Percentiles rank a stretch among this genome's conserved stretches.
Conservation (phyloP, 1,284 basidiomycete species). For the Ustilago hordei region DNA sequence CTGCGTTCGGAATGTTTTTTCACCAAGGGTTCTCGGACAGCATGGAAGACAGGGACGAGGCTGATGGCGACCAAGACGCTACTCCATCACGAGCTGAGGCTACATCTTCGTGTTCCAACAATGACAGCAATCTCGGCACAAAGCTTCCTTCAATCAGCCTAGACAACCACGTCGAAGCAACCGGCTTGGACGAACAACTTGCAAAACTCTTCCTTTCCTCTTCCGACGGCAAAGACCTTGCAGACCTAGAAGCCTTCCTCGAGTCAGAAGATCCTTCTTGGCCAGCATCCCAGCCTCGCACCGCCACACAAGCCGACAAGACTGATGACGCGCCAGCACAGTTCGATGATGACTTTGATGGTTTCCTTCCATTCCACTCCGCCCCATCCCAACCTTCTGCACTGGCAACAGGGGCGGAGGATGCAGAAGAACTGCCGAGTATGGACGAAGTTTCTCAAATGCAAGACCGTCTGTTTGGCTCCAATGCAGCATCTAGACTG, state of each 20-base stretch:
- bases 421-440: conserved; percentile 21
- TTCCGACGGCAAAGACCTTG: conserved; percentile 19
- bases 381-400: not conserved
- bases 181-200: conserved; percentile 37
- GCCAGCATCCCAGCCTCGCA: conserved; percentile 19
- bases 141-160: conserved; percentile 10
- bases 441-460: conserved; percentile 30
- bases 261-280: conserved; percentile 48
- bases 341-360: conserved; percentile 53
- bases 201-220: conserved; percentile 38
- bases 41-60: not conserved
- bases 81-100: not conserved
- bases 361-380: conserved; percentile 46
- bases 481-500: conserved; percentile 17
- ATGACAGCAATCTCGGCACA: not conserved
- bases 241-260: conserved; percentile 49
- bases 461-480: conserved; percentile 30
- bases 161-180: conserved; percentile 16
- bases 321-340: not conserved
- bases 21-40: conserved; percentile 21
- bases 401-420: not conserved
- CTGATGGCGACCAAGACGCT: conserved; percentile 19
- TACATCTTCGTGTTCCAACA: not conserved
- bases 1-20: not conserved
- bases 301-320: not conserved